Evolutionary conservation across 176 grass and related monocot genomes (phyloP).

Genomic region (Avena eriantha): DNA sequence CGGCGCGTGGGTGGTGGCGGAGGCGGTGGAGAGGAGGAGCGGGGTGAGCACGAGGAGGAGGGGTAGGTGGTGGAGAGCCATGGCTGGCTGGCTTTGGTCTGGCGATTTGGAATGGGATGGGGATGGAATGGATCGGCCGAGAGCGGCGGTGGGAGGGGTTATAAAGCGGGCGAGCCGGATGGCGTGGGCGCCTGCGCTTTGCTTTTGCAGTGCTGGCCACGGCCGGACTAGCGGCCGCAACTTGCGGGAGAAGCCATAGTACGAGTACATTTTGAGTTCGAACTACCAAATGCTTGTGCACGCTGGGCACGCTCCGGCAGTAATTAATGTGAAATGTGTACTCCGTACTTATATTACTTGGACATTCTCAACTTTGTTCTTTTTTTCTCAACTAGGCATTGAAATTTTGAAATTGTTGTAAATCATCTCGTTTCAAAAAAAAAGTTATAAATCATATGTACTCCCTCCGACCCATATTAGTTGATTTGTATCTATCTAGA

Average conservation of each 20-base stretch:
- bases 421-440: too few relatives aligned
- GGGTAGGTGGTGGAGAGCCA: constrained; percentile 8
- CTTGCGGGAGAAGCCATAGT: not conserved
- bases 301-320: too few relatives aligned
- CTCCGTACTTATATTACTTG: too few relatives aligned
- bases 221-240: not conserved
- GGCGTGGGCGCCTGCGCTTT: not conserved
- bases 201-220: not conserved
- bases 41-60: constrained; percentile 24
- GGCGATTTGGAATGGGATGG: not conserved
- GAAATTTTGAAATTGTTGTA: too few relatives aligned
- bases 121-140: not conserved
- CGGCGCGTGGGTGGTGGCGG: not conserved
- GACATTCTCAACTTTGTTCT: too few relatives aligned
- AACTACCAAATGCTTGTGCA: too few relatives aligned
- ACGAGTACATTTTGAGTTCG: too few relatives aligned
- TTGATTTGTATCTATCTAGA: too few relatives aligned
- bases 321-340: too few relatives aligned
- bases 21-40: constrained; percentile 11
- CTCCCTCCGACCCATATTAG: too few relatives aligned
- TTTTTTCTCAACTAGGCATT: too few relatives aligned
- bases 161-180: not conserved
- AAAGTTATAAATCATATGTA: too few relatives aligned
- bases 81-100: not conserved
- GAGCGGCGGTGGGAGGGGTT: not conserved